Base-by-base conservation (phyloP, 106 monocot genomes). In the Dioscorea zingiberensis region DNA sequence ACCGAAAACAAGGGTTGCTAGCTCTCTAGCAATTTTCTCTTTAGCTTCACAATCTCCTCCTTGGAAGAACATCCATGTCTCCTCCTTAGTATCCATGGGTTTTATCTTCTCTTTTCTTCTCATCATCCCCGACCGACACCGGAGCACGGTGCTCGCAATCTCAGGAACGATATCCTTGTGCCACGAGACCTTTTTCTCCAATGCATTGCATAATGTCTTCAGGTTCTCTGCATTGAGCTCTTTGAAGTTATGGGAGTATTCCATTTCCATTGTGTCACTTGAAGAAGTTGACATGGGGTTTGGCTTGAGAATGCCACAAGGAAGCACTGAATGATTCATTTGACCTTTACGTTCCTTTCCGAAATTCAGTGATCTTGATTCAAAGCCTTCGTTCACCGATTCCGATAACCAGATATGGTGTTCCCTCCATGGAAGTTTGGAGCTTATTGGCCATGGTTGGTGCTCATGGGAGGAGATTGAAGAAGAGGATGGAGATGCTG, bases 191-290 rank as follows among this genome's bases (percentile, higher is more conserved):
- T 73, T 80, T 48, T 76, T 72, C 85, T 91, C 94, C 69, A 95
- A 65, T 13, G 73, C 67, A 71, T 67, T 73, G 82, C 87, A 87
- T 9, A 95, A 62, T 7, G 56, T 70, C 68, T 95, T 91, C 49
- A 95, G 56, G 44, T 91, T 95, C 73, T 90, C 94, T 2, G 87
- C 91, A 47, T 77, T 95, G 49, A 95, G 63, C 71, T 95, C 94
- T 63, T 74, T 91, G 80, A 85, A 95, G 69, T 68, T 85, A 24
- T 76, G 47, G 64, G 3, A 48, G 4, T 62, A 44, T 4, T 78
- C 76, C 64, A 69, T 73, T 18, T 71, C 78, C 75, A 72, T 85
- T 24, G 80, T 84, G 59, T 72, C 83, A 27, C 77, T 76, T 1
- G 82, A 82, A 19, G 83, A 75, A 15, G 76, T 59, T 9, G 73